Conservation (phyloP, 208 protist species). For the Leishmania martiniquensis region DNA sequence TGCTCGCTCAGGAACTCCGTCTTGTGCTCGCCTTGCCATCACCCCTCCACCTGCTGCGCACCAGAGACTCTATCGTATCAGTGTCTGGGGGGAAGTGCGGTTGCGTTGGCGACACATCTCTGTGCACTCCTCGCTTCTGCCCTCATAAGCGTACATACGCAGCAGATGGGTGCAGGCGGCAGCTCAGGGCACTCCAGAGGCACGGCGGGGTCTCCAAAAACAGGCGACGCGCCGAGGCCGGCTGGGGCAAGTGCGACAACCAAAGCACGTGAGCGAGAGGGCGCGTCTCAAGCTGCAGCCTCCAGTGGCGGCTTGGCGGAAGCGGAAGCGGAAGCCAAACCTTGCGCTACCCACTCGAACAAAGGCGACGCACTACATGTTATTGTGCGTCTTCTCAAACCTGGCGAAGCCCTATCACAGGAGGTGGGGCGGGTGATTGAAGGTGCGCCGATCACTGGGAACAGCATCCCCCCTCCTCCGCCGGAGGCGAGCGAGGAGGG, state of each 20-base stretch:
- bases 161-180: constrained; percentile 49
- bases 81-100: too few species aligned
- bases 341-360: background rate
- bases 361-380: constrained; percentile 20
- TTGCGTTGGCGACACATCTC: too few species aligned
- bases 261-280: background rate
- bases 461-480: constrained; percentile 21
- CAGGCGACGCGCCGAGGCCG: background rate
- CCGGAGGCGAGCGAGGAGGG: constrained; percentile 8
- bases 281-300: background rate
- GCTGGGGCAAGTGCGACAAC: background rate
- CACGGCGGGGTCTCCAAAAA: background rate
- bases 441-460: background rate
- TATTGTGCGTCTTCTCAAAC: constrained; percentile 23
- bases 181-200: constrained; percentile 20
- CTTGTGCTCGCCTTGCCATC: too few species aligned
- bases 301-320: background rate
- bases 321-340: background rate
- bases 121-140: background rate
- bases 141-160: background rate
- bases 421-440: constrained; percentile 35
- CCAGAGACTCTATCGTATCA: too few species aligned
- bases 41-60: too few species aligned
- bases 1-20: too few species aligned
- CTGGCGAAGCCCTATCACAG: constrained; percentile 28